Conservation (phyloP, 441 rosid species). For the Jatropha multifida region DNA sequence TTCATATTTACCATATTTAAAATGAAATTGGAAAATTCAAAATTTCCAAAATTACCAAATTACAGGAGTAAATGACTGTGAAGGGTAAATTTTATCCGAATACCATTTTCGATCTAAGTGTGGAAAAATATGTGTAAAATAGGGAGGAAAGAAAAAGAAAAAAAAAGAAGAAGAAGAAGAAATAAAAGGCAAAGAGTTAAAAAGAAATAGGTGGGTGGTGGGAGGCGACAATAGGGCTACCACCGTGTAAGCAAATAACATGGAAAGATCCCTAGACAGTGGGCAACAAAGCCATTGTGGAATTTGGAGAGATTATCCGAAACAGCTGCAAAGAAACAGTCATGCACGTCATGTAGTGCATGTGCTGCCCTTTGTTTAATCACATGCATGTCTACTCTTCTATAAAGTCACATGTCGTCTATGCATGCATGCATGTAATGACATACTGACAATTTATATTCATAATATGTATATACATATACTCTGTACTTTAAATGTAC, state of each 20-base stretch:
- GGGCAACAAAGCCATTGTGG: slow-evolving; percentile 20
- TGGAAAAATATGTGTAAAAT: no score
- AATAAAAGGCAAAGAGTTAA: neutral
- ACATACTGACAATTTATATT: neutral
- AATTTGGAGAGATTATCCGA: slow-evolving; percentile 25
- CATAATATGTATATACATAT: neutral
- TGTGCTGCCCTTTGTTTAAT: slow-evolving; percentile 26
- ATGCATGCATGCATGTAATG: slow-evolving; percentile 3
- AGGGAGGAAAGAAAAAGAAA: neutral
- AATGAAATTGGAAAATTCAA: neutral
- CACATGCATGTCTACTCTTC: slow-evolving; percentile 36
- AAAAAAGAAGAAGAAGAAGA: neutral
- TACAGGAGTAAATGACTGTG: no score
- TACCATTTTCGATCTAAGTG: no score
- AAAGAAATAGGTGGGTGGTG: neutral
- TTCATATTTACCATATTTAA: no score
- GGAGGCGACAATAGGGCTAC: slow-evolving; percentile 25
- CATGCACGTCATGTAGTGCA: slow-evolving; percentile 38
- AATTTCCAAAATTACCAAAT: neutral
- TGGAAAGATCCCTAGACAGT: slow-evolving; percentile 41
- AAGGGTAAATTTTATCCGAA: no score
- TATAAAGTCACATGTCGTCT: neutral
- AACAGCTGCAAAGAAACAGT: slow-evolving; percentile 13
- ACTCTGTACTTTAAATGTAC: slow-evolving; percentile 4
- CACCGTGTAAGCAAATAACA: slow-evolving; percentile 23